Percentiles rank a stretch among this genome's conserved stretches.
These are phyloP conservation scores for Cunninghamia lanceolata DNA, from an alignment of 75 land plant species.

Conservation along the genomic window DNA sequence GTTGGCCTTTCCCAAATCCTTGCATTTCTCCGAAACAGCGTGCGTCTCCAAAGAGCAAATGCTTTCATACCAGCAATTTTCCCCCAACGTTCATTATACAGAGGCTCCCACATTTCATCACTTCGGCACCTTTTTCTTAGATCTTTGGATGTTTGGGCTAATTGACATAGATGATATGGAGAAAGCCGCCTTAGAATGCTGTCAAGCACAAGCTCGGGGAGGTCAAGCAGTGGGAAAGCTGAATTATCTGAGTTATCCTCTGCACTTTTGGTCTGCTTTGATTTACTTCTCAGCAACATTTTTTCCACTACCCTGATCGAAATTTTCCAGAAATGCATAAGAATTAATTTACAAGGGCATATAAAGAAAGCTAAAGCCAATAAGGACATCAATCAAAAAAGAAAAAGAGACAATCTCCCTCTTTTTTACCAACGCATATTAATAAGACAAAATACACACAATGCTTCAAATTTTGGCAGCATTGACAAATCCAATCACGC, in stretches of 20 bases:
- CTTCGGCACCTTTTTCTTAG: constrained; percentile 32
- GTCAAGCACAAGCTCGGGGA: constrained; percentile 49
- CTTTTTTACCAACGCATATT: not conserved
- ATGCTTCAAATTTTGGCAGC: not conserved
- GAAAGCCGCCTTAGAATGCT: constrained; percentile 27
- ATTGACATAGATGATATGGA: constrained; percentile 21
- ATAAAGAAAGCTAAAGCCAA: not conserved
- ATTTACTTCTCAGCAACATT: constrained; percentile 4
- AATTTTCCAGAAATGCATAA: too few species aligned
- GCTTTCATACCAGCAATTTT: constrained; percentile 28
- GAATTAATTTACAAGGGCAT: not conserved
- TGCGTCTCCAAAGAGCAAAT: constrained; percentile 32
- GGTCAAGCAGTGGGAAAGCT: constrained; percentile 29
- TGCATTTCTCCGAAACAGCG: not conserved
- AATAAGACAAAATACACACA: not conserved
- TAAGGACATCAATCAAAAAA: not conserved
- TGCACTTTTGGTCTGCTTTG: constrained; percentile 20
- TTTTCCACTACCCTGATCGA: not conserved
- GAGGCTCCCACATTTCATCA: constrained; percentile 42
- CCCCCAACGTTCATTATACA: constrained; percentile 36
- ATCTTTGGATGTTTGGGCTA: constrained; percentile 40
- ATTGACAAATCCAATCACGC: not conserved
- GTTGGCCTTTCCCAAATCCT: constrained; percentile 8
- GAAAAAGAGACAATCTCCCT: not conserved
- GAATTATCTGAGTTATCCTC: constrained; percentile 7